Evolutionary conservation across 352 stramenopile species (phyloP).

Genomic region (Vaucheria bursata): DNA sequence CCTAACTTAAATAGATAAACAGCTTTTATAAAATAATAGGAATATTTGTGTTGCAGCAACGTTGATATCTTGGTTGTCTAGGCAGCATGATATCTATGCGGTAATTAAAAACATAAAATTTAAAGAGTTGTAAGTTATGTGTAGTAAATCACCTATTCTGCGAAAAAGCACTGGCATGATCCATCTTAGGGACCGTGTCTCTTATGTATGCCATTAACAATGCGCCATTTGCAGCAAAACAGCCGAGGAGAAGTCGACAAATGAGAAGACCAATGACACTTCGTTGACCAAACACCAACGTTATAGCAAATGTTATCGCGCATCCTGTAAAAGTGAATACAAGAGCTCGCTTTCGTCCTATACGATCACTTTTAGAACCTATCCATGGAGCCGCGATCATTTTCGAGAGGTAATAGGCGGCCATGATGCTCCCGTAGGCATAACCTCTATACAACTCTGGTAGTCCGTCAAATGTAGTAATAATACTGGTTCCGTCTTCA

Average conservation of each 20-base stretch:
- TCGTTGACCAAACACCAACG: slow-evolving; percentile 20
- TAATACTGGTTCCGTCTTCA: neutral
- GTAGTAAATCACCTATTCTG: slow-evolving; percentile 14
- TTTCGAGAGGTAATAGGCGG: slow-evolving; percentile 37
- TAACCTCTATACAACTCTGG: slow-evolving; percentile 25
- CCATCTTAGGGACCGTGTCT: slow-evolving; percentile 30
- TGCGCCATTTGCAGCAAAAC: slow-evolving; percentile 37
- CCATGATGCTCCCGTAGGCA: slow-evolving; percentile 30
- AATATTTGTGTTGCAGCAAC: neutral
- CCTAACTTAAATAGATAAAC: neutral
- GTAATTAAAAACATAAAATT: neutral
- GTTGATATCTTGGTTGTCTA: too few relatives aligned
- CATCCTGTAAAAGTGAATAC: slow-evolving; percentile 29
- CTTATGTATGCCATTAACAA: slow-evolving; percentile 44
- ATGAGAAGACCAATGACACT: slow-evolving; percentile 29
- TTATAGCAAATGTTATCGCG: slow-evolving; percentile 21
- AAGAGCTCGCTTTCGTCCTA: slow-evolving; percentile 22
- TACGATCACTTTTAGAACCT: slow-evolving; percentile 29
- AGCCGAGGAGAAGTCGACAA: slow-evolving; percentile 33
- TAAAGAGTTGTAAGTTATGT: neutral
- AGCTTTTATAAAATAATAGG: neutral
- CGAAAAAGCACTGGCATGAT: slow-evolving; percentile 30
- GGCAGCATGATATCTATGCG: too few relatives aligned
- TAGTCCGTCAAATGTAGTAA: slow-evolving; percentile 4
- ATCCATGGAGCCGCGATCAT: slow-evolving; percentile 41